Conservation (phyloP, 176 grass and related monocot genomes). For the Pharus latifolius region DNA sequence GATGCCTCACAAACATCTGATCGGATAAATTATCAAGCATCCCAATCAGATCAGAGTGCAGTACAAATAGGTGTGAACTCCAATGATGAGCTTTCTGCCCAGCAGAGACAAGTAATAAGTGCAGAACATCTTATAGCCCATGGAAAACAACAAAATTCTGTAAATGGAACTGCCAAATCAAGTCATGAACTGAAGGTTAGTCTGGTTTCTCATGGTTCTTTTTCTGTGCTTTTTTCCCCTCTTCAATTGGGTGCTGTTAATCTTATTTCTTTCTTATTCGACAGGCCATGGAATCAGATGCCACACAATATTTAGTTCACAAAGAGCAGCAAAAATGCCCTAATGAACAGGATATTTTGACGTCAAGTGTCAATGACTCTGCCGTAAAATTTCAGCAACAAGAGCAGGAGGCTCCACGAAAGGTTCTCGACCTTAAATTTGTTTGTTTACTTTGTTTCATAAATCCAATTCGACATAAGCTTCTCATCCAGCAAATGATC, state of each 20-base stretch:
- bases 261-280: slow-evolving; percentile 2
- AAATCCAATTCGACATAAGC: neutral
- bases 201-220: neutral
- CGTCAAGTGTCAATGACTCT: slow-evolving; percentile 26
- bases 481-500: neutral
- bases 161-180: slow-evolving; percentile 14
- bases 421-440: slow-evolving; percentile 62
- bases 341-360: slow-evolving; percentile 25
- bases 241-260: neutral
- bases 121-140: slow-evolving; percentile 32
- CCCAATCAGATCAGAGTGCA: slow-evolving; percentile 43
- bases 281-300: slow-evolving; percentile 41
- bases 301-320: slow-evolving; percentile 20
- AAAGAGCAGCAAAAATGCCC: slow-evolving; percentile 25
- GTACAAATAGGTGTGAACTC: slow-evolving; percentile 24
- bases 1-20: slow-evolving; percentile 36
- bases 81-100: slow-evolving; percentile 19
- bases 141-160: slow-evolving; percentile 24
- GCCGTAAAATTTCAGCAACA: slow-evolving; percentile 26
- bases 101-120: slow-evolving; percentile 36
- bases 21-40: slow-evolving; percentile 47
- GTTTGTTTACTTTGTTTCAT: neutral
- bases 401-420: slow-evolving; percentile 41
- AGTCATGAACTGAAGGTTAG: slow-evolving; percentile 55
- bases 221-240: too few species aligned